phyloP scores from a whole-genome alignment of 306 rosid genomes.

The Cucurbita argyrosperma region DNA sequence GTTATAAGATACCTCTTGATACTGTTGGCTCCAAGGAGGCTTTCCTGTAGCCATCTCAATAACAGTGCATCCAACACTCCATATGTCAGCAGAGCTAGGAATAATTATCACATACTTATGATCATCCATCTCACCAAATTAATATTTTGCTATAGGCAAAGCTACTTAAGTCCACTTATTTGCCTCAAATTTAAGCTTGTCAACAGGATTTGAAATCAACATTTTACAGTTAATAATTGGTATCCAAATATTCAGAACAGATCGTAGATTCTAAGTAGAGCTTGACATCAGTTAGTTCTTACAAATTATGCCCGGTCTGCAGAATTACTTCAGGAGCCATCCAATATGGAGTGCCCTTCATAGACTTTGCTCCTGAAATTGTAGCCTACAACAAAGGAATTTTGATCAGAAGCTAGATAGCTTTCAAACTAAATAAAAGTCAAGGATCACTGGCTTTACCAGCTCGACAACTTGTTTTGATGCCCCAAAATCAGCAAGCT shows the following conservation, averaged over 20 bases:
- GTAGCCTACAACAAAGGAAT: constrained; percentile 57
- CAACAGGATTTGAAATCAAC: not conserved
- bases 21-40: constrained; percentile 99
- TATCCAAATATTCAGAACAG: not conserved
- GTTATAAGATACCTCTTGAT: constrained; percentile 56
- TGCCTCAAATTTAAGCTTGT: not conserved
- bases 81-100: constrained; percentile 93
- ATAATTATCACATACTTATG: constrained; percentile 12
- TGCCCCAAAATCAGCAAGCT: constrained; percentile 99
- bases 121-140: constrained; percentile 13
- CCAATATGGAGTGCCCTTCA: constrained; percentile 99
- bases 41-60: constrained; percentile 99
- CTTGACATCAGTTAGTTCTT: constrained; percentile 28
- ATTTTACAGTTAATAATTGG: not conserved
- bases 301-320: constrained; percentile 99
- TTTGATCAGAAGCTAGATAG: constrained; percentile 7
- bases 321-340: constrained; percentile 99
- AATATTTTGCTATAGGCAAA: not conserved
- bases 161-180: not conserved
- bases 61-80: constrained; percentile 99
- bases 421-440: not conserved
- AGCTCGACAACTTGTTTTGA: constrained; percentile 96
- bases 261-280: not conserved
- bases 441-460: constrained; percentile 33
- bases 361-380: constrained; percentile 94